These are phyloP conservation scores for Cicer judaicum DNA, from an alignment of 306 rosid species.

Conservation along the genomic window DNA sequence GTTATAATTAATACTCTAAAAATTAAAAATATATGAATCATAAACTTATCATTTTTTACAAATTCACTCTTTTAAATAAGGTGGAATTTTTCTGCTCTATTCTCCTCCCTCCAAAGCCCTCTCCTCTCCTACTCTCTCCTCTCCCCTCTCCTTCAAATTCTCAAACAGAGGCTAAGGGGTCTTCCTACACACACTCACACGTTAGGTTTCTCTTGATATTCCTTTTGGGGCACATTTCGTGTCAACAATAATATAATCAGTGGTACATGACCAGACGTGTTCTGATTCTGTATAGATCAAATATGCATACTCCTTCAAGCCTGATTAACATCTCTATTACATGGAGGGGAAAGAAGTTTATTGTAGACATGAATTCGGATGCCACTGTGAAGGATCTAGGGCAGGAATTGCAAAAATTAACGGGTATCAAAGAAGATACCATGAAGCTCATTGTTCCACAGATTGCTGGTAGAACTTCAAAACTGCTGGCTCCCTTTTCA, in stretches of 20 bases:
- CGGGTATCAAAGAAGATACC: slow-evolving; percentile 75
- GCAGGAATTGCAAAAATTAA: slow-evolving; percentile 64
- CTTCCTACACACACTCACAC: background rate
- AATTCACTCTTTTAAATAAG: too few species aligned
- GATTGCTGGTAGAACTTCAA: slow-evolving; percentile 58
- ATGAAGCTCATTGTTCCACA: slow-evolving; percentile 82
- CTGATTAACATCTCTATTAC: slow-evolving; percentile 51
- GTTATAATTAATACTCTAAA: too few species aligned
- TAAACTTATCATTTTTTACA: too few species aligned
- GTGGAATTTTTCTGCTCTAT: too few species aligned
- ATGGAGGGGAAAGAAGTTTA: slow-evolving; percentile 84
- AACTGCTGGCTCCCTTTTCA: slow-evolving; percentile 79
- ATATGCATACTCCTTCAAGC: slow-evolving; percentile 60
- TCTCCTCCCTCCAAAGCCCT: too few species aligned
- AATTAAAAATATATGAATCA: too few species aligned
- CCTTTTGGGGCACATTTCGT: background rate
- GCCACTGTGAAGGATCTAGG: slow-evolving; percentile 82
- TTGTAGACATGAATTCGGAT: slow-evolving; percentile 54
- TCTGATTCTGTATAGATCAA: slow-evolving; percentile 56
- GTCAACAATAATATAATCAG: background rate
- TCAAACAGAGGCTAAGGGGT: background rate
- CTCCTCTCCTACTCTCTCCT: too few species aligned
- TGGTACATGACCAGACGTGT: background rate
- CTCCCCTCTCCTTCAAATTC: too few species aligned
- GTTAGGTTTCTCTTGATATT: background rate